Percentiles rank a stretch among this genome's conserved stretches.
Conservation (phyloP, 306 rosid genomes). For the Morella rubra region DNA sequence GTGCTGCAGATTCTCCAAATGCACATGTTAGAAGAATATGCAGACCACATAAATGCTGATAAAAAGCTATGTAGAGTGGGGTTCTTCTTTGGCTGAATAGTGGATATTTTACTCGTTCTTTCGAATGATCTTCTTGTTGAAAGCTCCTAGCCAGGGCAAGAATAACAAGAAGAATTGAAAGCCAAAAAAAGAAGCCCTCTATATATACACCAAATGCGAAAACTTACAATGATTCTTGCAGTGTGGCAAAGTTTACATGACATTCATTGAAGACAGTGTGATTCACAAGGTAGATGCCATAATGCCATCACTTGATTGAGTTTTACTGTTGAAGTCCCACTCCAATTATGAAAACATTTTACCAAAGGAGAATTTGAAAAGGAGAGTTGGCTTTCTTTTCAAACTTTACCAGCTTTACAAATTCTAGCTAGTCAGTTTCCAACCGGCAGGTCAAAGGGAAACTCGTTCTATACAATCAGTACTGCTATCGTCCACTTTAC, state of each 20-base stretch:
- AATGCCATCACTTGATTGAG: slow-evolving; percentile 12
- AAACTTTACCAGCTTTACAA: background rate
- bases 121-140: background rate
- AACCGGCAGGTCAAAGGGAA: slow-evolving; percentile 15
- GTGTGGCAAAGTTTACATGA: background rate
- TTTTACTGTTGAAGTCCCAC: slow-evolving; percentile 6
- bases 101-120: too few species aligned
- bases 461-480: slow-evolving; percentile 5
- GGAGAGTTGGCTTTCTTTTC: background rate
- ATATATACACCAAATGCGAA: too few species aligned
- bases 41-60: background rate
- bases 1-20: too few species aligned
- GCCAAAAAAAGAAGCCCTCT: too few species aligned
- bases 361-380: background rate
- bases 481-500: background rate
- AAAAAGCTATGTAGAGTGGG: background rate
- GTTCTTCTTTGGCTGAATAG: too few species aligned
- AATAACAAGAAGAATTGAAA: background rate
- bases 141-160: background rate
- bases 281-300: slow-evolving; percentile 4
- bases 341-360: background rate
- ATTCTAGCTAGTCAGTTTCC: background rate
- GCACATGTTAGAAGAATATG: background rate
- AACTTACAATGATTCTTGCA: background rate
- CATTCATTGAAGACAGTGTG: background rate